Percentiles rank a stretch among this genome's conserved stretches.
These are phyloP conservation scores for Torulaspora franciscae DNA, from an alignment of 805 yeast species.

Conservation along the genomic window DNA sequence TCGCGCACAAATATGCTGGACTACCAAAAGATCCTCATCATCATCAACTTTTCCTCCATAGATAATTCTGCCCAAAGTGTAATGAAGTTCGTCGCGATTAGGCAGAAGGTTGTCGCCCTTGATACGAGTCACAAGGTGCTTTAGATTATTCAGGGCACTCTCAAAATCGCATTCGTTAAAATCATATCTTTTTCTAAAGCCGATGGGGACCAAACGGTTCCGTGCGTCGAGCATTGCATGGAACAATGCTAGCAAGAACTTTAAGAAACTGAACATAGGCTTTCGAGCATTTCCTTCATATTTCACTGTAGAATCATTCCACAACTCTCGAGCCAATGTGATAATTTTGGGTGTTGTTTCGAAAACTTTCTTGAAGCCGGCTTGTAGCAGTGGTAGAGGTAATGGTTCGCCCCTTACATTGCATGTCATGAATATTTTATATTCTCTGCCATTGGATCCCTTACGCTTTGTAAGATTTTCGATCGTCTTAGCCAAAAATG, in stretches of 20 bases:
- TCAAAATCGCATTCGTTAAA: constrained; percentile 69
- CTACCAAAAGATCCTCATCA: constrained; percentile 37
- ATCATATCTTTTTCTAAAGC: constrained; percentile 59
- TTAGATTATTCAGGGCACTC: constrained; percentile 44
- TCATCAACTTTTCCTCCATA: constrained; percentile 50
- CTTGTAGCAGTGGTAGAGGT: constrained; percentile 48
- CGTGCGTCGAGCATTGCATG: constrained; percentile 61
- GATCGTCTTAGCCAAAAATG: constrained; percentile 45
- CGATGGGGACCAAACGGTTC: constrained; percentile 54
- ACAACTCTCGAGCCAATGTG: constrained; percentile 18
- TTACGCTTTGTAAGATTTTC: constrained; percentile 28
- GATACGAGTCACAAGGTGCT: constrained; percentile 13
- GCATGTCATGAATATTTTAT: constrained; percentile 61
- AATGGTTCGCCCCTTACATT: constrained; percentile 47
- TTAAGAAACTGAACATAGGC: constrained; percentile 31
- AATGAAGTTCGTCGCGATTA: constrained; percentile 3
- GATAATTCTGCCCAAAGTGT: constrained; percentile 15
- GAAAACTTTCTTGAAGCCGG: constrained; percentile 48
- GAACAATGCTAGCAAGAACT: constrained; percentile 61
- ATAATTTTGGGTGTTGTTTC: constrained; percentile 56
- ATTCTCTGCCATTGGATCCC: constrained; percentile 7
- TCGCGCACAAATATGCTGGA: constrained; percentile 10
- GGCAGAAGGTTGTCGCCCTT: neutral
- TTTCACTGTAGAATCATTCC: constrained; percentile 8
- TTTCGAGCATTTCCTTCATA: neutral